phyloP scores from a whole-genome alignment of 768 basidiomycete species.

The Lyophyllum decastes region DNA sequence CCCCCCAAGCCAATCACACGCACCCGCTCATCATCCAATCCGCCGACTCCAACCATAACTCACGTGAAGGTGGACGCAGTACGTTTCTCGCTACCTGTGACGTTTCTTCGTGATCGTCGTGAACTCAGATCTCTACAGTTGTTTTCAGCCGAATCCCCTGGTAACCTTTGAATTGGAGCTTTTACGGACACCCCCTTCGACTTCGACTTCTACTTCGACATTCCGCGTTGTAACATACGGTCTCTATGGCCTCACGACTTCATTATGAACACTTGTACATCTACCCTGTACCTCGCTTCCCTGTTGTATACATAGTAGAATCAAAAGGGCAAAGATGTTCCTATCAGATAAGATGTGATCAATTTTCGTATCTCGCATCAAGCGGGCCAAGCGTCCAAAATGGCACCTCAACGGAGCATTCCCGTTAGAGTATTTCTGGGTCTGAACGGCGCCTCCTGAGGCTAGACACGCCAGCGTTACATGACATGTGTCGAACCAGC shows the following conservation, averaged over 20 bases:
- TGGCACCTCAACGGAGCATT: background rate
- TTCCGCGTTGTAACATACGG: background rate
- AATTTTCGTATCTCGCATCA: background rate
- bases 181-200: conserved; percentile 17
- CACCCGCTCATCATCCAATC: conserved; percentile 36
- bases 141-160: conserved; percentile 45
- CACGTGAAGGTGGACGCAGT: conserved; percentile 18
- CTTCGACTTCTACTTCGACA: conserved; percentile 13
- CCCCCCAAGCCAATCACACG: conserved; percentile 23
- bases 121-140: conserved; percentile 23
- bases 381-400: background rate
- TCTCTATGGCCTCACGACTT: background rate
- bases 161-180: conserved; percentile 27
- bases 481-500: conserved; percentile 1
- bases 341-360: conserved; percentile 18
- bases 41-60: conserved; percentile 29
- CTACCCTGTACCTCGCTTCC: background rate
- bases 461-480: background rate
- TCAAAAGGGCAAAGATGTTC: too few relatives aligned
- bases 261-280: background rate
- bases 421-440: background rate
- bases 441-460: background rate
- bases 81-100: background rate
- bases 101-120: background rate
- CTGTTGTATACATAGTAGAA: background rate